Base-by-base conservation (phyloP, 148 eudicot genomes). In the Selenicereus undatus region DNA sequence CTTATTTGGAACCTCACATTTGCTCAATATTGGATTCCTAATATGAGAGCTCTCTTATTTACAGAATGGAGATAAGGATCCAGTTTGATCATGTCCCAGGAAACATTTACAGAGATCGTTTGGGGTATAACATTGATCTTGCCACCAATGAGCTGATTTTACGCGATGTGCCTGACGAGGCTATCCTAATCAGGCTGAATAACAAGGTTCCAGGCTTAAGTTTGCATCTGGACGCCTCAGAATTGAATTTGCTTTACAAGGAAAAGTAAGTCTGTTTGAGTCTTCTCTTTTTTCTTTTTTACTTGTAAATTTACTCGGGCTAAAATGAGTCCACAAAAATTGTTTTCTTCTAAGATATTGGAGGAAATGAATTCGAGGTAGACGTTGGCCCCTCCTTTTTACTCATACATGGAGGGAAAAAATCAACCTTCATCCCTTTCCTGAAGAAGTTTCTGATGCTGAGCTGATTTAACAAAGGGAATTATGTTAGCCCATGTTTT, bases 161-260 rank as follows among this genome's bases (percentile, higher is more conserved):
- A 48, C 73, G 82, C 3, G 88, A 83, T 42, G 82, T 78, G 22
- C 90, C 88, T 16, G 88, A 82, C 13, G 88, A 86, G 71, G 88
- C 88, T 56, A 86, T 88, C 52, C 75, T 86, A 22, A 71, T 88
- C 50, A 84, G 72, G 81, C 70, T 86, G 32, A 84, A 84, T 76
- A 86, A 86, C 58, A 86, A 88, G 87, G 77, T 88, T 74, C 90
- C 88, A 21, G 90, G 90, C 66, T 73, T 86, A 71, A 81, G 82
- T 58, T 83, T 84, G 80, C 84, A 84, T 66, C 71, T 86, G 74
- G 87, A 86, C 66, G 79, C 86, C 66, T 81, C 81, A 58, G 80
- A 86, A 27, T 82, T 86, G 36, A 86, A 88, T 78, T 80, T 88
- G 80, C 82, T 86, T n/a, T 84, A 76, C 75, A 81, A 84, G 73